Conservation (phyloP, 2,329 filamentous ascomycete genomes). For the Fusarium nanum region DNA sequence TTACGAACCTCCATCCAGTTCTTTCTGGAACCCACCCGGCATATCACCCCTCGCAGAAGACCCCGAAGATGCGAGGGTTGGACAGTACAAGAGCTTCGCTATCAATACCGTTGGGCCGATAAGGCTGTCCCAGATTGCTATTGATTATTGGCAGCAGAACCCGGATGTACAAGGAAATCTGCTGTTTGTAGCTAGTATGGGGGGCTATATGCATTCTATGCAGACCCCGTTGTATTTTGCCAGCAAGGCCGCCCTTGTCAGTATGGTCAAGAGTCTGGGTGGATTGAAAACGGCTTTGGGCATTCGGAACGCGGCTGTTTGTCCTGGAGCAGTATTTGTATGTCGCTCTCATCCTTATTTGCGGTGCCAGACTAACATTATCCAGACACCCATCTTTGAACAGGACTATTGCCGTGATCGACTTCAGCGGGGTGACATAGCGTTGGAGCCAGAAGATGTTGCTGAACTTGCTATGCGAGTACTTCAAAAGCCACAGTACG, state of each 20-base stretch:
- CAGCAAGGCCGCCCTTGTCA: slow-evolving; percentile 31
- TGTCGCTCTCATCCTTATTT: neutral
- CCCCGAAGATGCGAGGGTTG: slow-evolving; percentile 22
- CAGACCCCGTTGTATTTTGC: slow-evolving; percentile 42
- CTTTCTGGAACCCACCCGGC: slow-evolving; percentile 47
- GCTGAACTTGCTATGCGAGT: slow-evolving; percentile 7
- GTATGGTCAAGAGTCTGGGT: slow-evolving; percentile 23
- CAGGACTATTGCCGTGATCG: slow-evolving; percentile 21
- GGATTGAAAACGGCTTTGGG: slow-evolving; percentile 3
- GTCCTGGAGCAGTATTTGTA: slow-evolving; percentile 24
- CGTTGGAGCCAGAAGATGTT: slow-evolving; percentile 7
- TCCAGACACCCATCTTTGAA: slow-evolving; percentile 20
- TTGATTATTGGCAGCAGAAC: slow-evolving; percentile 48
- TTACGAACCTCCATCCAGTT: slow-evolving; percentile 45
- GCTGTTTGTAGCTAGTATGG: slow-evolving; percentile 46
- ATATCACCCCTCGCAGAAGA: slow-evolving; percentile 39
- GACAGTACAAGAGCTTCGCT: slow-evolving; percentile 43
- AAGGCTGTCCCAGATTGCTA: slow-evolving; percentile 43
- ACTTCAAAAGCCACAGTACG: slow-evolving; percentile 22
- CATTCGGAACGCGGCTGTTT: slow-evolving; percentile 26
- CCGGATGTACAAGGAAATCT: slow-evolving; percentile 34
- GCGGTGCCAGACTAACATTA: neutral
- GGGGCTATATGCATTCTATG: slow-evolving; percentile 46
- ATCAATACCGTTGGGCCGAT: slow-evolving; percentile 48
- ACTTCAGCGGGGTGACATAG: slow-evolving; percentile 7